A percentile compares a stretch with the other conserved stretches of the same genome.
Conservation (phyloP, 148 eudicot species). For the Bassia scoparia region DNA sequence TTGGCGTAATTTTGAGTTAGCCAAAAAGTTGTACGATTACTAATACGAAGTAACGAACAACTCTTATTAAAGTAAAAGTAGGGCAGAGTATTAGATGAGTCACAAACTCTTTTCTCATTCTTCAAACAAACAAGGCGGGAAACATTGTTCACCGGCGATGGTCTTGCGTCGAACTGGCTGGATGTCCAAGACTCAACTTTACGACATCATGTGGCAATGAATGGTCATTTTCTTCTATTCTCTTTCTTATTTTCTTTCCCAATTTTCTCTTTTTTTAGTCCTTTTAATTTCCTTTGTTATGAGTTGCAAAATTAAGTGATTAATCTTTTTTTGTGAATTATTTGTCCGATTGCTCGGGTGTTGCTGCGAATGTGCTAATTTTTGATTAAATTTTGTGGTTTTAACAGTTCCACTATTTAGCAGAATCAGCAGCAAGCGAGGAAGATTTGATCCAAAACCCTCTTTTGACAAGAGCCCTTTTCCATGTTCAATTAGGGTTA, state of each 20-base stretch:
- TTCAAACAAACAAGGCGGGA: too few species aligned
- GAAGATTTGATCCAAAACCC: slow-evolving; percentile 84
- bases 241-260: not conserved
- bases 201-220: slow-evolving; percentile 94
- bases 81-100: too few species aligned
- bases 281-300: not conserved
- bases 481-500: slow-evolving; percentile 54
- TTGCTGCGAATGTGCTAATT: not conserved
- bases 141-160: slow-evolving; percentile 54
- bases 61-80: too few species aligned
- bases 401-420: slow-evolving; percentile 60
- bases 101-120: too few species aligned
- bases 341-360: not conserved
- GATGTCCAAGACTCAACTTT: slow-evolving; percentile 80
- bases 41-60: too few species aligned
- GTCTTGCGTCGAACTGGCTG: slow-evolving; percentile 60
- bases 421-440: slow-evolving; percentile 92
- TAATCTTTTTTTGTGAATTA: not conserved
- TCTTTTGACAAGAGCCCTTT: slow-evolving; percentile 70
- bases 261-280: not conserved
- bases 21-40: too few species aligned
- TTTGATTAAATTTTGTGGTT: slow-evolving; percentile 22
- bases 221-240: slow-evolving; percentile 38
- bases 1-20: too few species aligned
- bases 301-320: not conserved